These are phyloP conservation scores for Rhodotorula paludigena DNA, from an alignment of 768 basidiomycete species.

Conservation along the genomic window DNA sequence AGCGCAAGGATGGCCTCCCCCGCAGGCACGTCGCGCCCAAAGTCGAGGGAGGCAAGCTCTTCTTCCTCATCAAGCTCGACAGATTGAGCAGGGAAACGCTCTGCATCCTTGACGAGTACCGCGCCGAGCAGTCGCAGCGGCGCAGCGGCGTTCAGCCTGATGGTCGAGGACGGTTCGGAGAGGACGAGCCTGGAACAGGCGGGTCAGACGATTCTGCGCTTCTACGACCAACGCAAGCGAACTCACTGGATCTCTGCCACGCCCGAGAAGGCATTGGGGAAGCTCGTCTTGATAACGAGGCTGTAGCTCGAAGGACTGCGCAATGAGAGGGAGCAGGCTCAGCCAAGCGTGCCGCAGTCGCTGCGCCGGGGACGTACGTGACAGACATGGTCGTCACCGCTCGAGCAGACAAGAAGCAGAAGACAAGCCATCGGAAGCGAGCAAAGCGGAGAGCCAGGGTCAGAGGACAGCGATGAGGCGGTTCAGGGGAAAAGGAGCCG, in stretches of 20 bases:
- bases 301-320: slow-evolving; percentile 2
- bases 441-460: not conserved
- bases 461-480: not conserved
- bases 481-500: not conserved
- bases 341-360: too few relatives aligned
- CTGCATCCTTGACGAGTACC: not conserved
- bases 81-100: not conserved
- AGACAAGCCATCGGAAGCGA: not conserved
- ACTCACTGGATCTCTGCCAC: slow-evolving; percentile 10
- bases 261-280: slow-evolving; percentile 1
- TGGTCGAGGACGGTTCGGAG: not conserved
- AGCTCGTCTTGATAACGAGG: slow-evolving; percentile 11
- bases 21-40: not conserved
- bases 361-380: too few relatives aligned
- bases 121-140: slow-evolving; percentile 5
- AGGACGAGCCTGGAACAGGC: slow-evolving; percentile 5
- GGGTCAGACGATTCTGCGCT: not conserved
- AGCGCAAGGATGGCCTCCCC: slow-evolving; percentile 11
- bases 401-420: not conserved
- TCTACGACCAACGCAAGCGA: too few relatives aligned
- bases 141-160: slow-evolving; percentile 7
- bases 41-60: not conserved
- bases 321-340: not conserved
- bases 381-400: too few relatives aligned
- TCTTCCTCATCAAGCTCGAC: not conserved